Conservation (phyloP, 495 filamentous ascomycete species). For the Tuber aestivum region DNA sequence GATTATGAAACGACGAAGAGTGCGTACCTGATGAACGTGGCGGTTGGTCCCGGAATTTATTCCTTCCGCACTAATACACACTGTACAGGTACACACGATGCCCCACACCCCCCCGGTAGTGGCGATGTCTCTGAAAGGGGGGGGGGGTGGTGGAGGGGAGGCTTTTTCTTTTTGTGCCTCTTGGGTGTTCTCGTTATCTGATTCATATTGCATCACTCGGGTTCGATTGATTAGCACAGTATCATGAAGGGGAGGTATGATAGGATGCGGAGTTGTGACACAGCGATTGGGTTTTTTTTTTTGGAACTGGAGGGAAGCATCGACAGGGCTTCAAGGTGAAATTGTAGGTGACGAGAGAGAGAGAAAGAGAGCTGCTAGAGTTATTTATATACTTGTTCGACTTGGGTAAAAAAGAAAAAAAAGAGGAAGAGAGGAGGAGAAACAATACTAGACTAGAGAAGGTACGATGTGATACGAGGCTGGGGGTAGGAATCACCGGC, state of each 20-base stretch:
- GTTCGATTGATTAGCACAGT: not conserved
- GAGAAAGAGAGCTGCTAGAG: too few relatives aligned
- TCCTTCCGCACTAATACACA: not conserved
- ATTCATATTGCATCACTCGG: not conserved
- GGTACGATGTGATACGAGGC: too few relatives aligned
- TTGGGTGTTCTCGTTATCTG: not conserved
- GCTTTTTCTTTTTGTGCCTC: not conserved
- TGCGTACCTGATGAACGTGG: not conserved
- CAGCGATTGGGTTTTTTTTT: not conserved
- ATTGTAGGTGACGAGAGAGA: too few relatives aligned
- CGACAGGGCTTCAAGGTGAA: not conserved
- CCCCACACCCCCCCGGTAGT: not conserved
- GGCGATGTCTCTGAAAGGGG: not conserved
- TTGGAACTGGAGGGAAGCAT: not conserved
- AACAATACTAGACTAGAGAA: not conserved
- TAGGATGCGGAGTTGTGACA: not conserved
- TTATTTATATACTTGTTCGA: not conserved
- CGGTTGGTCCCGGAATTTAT: not conserved
- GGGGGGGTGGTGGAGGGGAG: not conserved
- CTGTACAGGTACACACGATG: not conserved
- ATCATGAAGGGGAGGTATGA: too few relatives aligned
- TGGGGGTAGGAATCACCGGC: too few relatives aligned
- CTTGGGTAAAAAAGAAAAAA: not conserved
- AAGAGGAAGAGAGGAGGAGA: not conserved
- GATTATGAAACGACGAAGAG: not conserved